Evolutionary conservation across 352 stramenopile genomes (phyloP).

Genomic region (Pythium rishiriense): DNA sequence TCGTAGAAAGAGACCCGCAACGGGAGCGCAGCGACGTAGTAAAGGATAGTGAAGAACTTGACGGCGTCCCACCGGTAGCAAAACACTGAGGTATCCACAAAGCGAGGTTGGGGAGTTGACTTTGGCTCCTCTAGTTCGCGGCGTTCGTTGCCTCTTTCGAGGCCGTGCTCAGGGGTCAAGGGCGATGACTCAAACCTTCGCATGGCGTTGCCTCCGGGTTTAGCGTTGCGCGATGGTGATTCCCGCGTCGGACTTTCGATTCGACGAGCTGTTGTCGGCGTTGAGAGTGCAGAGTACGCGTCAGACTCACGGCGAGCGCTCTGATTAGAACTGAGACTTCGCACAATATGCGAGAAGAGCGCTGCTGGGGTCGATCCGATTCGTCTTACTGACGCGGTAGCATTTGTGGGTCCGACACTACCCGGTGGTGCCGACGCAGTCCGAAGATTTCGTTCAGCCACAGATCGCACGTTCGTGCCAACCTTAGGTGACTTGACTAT

Average conservation of each 20-base stretch:
- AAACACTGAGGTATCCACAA: conserved; percentile 27
- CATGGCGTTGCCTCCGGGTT: conserved; percentile 3
- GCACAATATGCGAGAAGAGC: conserved; percentile 18
- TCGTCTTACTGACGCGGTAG: background rate
- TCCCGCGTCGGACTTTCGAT: background rate
- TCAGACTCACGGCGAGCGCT: conserved; percentile 3
- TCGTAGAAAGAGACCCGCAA: conserved; percentile 34
- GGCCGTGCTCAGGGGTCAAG: background rate
- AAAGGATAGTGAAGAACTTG: conserved; percentile 33
- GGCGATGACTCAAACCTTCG: conserved; percentile 17
- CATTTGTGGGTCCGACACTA: background rate
- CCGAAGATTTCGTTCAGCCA: background rate
- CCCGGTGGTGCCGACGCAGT: conserved; percentile 3
- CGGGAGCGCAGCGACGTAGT: conserved; percentile 31
- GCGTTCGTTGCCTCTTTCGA: background rate
- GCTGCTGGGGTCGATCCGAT: conserved; percentile 19
- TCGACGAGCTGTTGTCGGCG: background rate
- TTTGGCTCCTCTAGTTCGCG: background rate
- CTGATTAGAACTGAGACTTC: background rate
- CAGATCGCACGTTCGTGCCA: background rate
- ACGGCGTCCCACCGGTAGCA: conserved; percentile 32
- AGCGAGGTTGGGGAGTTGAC: background rate
- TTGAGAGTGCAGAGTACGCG: conserved; percentile 9
- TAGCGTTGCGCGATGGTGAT: background rate
- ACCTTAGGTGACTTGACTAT: background rate